Conservation (phyloP, 1,284 basidiomycete genomes). For the Marasmius tenuissimus region DNA sequence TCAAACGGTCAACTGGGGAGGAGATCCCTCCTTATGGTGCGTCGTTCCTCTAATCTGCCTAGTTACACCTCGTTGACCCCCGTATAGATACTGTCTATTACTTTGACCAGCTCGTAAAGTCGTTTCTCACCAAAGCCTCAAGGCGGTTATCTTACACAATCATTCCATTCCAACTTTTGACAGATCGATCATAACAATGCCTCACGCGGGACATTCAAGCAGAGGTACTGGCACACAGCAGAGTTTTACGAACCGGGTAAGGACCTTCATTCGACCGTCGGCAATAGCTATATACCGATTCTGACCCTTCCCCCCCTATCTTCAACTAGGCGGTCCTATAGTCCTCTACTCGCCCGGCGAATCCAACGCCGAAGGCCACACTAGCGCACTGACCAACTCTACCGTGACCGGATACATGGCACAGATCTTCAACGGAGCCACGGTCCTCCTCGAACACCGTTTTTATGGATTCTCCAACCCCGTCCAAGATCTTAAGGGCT, state of each 20-base stretch:
- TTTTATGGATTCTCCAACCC: slow-evolving; percentile 57
- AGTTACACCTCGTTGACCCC: neutral
- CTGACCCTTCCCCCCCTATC: too few species aligned
- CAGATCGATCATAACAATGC: slow-evolving; percentile 68
- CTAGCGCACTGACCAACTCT: slow-evolving; percentile 58
- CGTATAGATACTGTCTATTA: slow-evolving; percentile 46
- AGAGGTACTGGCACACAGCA: slow-evolving; percentile 68
- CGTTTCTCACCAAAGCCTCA: neutral
- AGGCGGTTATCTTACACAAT: neutral
- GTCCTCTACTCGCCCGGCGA: slow-evolving; percentile 56
- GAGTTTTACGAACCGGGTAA: slow-evolving; percentile 60
- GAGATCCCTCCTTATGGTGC: too few species aligned
- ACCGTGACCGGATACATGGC: slow-evolving; percentile 69
- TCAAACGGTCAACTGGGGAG: slow-evolving; percentile 19
- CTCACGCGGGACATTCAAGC: slow-evolving; percentile 69
- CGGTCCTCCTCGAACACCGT: slow-evolving; percentile 52
- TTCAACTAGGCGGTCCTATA: slow-evolving; percentile 59
- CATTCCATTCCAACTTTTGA: too few species aligned
- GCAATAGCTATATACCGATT: too few species aligned
- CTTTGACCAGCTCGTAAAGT: slow-evolving; percentile 38
- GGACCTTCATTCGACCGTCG: too few species aligned
- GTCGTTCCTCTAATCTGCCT: too few species aligned
- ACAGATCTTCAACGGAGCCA: slow-evolving; percentile 61
- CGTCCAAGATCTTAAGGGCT: slow-evolving; percentile 56
- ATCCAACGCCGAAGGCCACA: slow-evolving; percentile 42